These are phyloP conservation scores for Corylus heterophylla DNA, from an alignment of 306 rosid species.

Conservation along the genomic window DNA sequence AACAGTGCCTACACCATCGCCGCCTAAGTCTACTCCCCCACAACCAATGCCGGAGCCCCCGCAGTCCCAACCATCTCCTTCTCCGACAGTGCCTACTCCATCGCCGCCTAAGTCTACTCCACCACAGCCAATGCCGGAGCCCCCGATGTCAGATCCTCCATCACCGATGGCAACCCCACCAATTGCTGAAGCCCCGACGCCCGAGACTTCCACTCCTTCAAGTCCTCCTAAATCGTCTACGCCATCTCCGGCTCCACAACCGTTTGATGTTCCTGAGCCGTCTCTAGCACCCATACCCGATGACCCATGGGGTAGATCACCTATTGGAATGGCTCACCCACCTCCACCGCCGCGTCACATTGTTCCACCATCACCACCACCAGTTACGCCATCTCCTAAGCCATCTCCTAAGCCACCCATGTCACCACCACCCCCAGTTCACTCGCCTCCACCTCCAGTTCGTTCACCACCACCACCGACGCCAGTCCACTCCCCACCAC, in stretches of 20 bases:
- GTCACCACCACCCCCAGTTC: background rate
- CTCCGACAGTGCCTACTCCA: background rate
- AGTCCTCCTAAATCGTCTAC: background rate
- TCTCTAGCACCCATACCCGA: background rate
- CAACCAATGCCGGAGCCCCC: no score
- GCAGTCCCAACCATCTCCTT: no score
- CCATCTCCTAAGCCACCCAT: background rate
- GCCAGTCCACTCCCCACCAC: background rate
- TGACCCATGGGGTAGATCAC: background rate
- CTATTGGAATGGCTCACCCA: background rate
- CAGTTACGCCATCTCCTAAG: background rate
- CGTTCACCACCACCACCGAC: background rate
- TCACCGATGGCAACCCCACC: no score
- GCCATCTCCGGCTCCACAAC: background rate
- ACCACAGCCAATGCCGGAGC: background rate
- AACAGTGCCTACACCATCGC: background rate
- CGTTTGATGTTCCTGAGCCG: background rate
- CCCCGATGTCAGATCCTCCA: no score
- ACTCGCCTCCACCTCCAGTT: constrained; percentile 9
- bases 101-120: background rate
- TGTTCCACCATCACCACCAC: background rate
- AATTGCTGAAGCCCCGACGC: no score
- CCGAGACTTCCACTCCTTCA: no score
- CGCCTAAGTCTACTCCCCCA: background rate
- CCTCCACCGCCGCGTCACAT: background rate